Percentiles rank a stretch among this genome's conserved stretches.
phyloP scores from a whole-genome alignment of 2,329 filamentous ascomycete species.

The Talaromyces pinophilus region DNA sequence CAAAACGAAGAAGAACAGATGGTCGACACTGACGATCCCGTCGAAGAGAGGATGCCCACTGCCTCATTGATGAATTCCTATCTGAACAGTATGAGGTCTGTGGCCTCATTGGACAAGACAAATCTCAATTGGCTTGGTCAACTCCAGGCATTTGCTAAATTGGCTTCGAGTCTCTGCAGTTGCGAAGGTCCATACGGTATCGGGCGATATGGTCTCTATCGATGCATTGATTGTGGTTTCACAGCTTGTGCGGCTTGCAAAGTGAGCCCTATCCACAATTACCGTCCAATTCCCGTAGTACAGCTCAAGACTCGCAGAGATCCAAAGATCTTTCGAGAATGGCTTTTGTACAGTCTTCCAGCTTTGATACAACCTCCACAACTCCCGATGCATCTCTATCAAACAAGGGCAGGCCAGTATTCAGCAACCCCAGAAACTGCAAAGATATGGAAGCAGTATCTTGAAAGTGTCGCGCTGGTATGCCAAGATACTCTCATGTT shows the following conservation, averaged over 20 bases:
- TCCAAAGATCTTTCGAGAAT: constrained; percentile 49
- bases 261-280: constrained; percentile 56
- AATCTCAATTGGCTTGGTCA: constrained; percentile 22
- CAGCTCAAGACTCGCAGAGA: constrained; percentile 33
- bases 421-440: constrained; percentile 19
- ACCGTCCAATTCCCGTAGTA: constrained; percentile 31
- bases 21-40: constrained; percentile 21
- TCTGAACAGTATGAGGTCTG: constrained; percentile 23
- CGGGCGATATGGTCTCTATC: constrained; percentile 44
- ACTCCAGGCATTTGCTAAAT: constrained; percentile 30
- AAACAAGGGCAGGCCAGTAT: constrained; percentile 2
- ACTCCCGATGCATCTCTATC: constrained; percentile 4
- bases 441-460: constrained; percentile 38
- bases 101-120: constrained; percentile 22
- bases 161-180: constrained; percentile 53
- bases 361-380: constrained; percentile 30
- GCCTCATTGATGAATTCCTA: constrained; percentile 18
- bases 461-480: constrained; percentile 32
- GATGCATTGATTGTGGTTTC: constrained; percentile 56
- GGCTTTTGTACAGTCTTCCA: constrained; percentile 47
- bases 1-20: background rate
- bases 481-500: constrained; percentile 33
- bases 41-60: background rate
- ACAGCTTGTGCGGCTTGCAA: constrained; percentile 57
- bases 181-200: constrained; percentile 56